Conservation (phyloP, 1,284 basidiomycete genomes). For the Spongiforma sp. region DNA sequence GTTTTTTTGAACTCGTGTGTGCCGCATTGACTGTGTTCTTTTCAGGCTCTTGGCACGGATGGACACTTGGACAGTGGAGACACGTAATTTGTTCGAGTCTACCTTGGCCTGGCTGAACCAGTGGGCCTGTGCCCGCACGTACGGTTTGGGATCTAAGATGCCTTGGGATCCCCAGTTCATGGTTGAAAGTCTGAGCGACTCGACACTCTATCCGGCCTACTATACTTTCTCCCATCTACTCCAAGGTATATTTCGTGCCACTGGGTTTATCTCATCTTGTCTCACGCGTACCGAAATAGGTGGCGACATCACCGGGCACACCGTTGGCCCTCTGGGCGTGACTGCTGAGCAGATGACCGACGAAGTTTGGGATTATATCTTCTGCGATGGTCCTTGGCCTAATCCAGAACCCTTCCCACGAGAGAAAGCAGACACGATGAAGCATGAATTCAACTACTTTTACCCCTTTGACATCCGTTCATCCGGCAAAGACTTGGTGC, state of each 20-base stretch:
- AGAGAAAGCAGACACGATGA: slow-evolving; percentile 85
- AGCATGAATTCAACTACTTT: slow-evolving; percentile 96
- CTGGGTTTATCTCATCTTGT: neutral
- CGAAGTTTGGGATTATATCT: slow-evolving; percentile 96
- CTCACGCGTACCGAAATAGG: slow-evolving; percentile 42
- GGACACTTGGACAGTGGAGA: slow-evolving; percentile 92
- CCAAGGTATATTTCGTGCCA: slow-evolving; percentile 61
- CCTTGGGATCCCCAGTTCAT: slow-evolving; percentile 98
- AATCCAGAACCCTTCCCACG: slow-evolving; percentile 65
- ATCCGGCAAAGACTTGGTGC: slow-evolving; percentile 98
- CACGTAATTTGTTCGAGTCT: slow-evolving; percentile 90
- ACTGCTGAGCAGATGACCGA: slow-evolving; percentile 94
- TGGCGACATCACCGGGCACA: slow-evolving; percentile 78
- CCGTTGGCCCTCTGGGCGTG: slow-evolving; percentile 85
- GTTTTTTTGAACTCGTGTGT: slow-evolving; percentile 33
- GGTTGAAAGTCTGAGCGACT: slow-evolving; percentile 97
- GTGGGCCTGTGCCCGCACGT: slow-evolving; percentile 98
- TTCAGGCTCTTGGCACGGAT: slow-evolving; percentile 80
- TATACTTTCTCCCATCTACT: slow-evolving; percentile 94
- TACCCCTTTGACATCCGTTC: slow-evolving; percentile 99
- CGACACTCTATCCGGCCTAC: slow-evolving; percentile 99
- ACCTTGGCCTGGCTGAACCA: slow-evolving; percentile 96
- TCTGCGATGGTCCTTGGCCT: slow-evolving; percentile 82
- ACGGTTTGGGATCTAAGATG: slow-evolving; percentile 94
- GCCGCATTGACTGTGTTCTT: neutral